Percentiles rank a stretch among this genome's conserved stretches.
Conservation (phyloP, 306 rosid species). For the Amphicarpaea edgeworthii region DNA sequence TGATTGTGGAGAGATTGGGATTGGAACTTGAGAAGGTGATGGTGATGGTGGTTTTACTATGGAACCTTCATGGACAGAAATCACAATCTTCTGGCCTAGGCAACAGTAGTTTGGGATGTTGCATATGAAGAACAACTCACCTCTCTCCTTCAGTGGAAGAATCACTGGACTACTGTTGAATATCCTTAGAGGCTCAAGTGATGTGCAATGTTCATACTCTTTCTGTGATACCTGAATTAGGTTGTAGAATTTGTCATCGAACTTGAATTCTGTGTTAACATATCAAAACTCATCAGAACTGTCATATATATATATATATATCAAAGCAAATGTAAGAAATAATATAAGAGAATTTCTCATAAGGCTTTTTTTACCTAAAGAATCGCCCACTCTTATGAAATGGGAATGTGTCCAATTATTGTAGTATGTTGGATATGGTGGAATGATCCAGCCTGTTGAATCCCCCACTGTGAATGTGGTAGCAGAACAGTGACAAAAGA, state of each 20-base stretch:
- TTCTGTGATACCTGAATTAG: slow-evolving; percentile 48
- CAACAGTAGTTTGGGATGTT: slow-evolving; percentile 48
- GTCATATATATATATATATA: slow-evolving; percentile 22
- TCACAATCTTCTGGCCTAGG: slow-evolving; percentile 49
- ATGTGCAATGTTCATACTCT: slow-evolving; percentile 53
- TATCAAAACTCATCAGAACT: slow-evolving; percentile 8
- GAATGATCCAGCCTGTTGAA: slow-evolving; percentile 55
- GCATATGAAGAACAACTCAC: slow-evolving; percentile 44
- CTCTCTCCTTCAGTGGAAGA: slow-evolving; percentile 39
- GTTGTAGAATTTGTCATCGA: slow-evolving; percentile 52
- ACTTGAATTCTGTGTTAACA: slow-evolving; percentile 48
- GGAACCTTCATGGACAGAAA: slow-evolving; percentile 35
- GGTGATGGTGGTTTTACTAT: slow-evolving; percentile 28
- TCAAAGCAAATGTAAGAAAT: slow-evolving; percentile 28
- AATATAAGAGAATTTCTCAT: slow-evolving; percentile 8
- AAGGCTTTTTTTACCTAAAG: slow-evolving; percentile 44
- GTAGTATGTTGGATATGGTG: slow-evolving; percentile 53
- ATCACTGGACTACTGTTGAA: slow-evolving; percentile 49
- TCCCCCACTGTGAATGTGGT: slow-evolving; percentile 50
- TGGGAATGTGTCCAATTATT: slow-evolving; percentile 48
- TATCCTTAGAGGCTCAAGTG: slow-evolving; percentile 41
- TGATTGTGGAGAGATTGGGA: slow-evolving; percentile 8
- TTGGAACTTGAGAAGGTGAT: slow-evolving; percentile 17
- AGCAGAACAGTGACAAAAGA: slow-evolving; percentile 43
- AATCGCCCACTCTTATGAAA: slow-evolving; percentile 46